These are phyloP conservation scores for Trypanosoma cruzi DNA, from an alignment of 208 protist genomes.

Conservation along the genomic window DNA sequence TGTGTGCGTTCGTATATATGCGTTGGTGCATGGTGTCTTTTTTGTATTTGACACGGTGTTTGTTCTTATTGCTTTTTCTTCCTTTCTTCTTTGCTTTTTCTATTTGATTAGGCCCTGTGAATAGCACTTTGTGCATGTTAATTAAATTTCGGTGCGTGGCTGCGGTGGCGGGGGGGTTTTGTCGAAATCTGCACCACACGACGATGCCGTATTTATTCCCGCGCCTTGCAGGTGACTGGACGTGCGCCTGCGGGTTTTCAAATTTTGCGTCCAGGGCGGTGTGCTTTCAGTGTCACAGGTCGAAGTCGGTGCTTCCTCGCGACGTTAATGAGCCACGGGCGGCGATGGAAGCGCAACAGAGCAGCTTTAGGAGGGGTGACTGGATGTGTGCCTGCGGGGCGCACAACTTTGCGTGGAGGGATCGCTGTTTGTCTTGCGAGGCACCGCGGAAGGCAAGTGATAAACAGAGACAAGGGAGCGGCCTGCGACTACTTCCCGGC, in stretches of 20 bases:
- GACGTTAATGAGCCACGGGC: background rate
- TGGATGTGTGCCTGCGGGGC: constrained; percentile 76
- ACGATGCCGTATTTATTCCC: constrained; percentile 4
- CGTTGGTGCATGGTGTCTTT: no score
- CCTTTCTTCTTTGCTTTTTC: background rate
- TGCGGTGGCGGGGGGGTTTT: background rate
- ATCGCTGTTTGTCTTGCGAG: constrained; percentile 40
- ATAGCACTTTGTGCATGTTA: constrained; percentile 16
- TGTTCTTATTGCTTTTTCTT: background rate
- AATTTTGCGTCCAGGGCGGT: constrained; percentile 62
- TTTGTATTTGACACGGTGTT: background rate
- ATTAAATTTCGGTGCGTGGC: constrained; percentile 7
- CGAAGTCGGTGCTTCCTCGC: constrained; percentile 17
- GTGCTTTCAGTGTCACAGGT: constrained; percentile 66
- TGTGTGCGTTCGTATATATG: no score
- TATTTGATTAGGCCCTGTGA: background rate
- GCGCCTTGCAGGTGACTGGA: constrained; percentile 41
- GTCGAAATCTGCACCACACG: constrained; percentile 5
- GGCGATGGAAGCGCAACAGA: background rate
- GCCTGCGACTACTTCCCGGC: constrained; percentile 24
- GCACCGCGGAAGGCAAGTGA: background rate
- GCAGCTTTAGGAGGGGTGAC: constrained; percentile 38
- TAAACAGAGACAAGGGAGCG: background rate
- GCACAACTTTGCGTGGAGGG: constrained; percentile 71
- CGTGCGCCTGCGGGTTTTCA: constrained; percentile 66